A percentile compares a stretch with the other conserved stretches of the same genome.
Conservation (phyloP, 768 basidiomycete species). For the Tephrocybe sp. region DNA sequence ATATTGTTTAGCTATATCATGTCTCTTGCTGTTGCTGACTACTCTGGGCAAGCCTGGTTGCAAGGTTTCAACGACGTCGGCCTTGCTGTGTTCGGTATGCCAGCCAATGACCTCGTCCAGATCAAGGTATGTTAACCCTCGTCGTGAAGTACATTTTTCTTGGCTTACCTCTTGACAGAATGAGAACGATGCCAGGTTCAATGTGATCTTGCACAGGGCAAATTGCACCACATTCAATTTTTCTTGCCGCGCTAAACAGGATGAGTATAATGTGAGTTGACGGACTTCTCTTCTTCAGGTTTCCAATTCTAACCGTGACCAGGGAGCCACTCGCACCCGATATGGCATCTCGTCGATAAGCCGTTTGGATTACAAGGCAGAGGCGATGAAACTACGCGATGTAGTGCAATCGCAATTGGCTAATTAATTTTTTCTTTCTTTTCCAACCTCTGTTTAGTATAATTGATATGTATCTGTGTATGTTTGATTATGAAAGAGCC, state of each 20-base stretch:
- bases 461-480: conserved; percentile 3
- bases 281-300: conserved; percentile 2
- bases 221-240: conserved; percentile 77
- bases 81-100: conserved; percentile 66
- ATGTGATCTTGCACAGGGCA: conserved; percentile 57
- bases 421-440: conserved; percentile 23
- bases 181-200: conserved; percentile 56
- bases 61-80: conserved; percentile 96
- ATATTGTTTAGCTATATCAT: conserved; percentile 63
- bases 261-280: conserved; percentile 79
- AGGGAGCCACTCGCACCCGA: conserved; percentile 82
- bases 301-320: conserved; percentile 2
- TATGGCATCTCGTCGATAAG: conserved; percentile 75
- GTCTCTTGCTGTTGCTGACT: conserved; percentile 84
- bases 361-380: conserved; percentile 67
- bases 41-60: conserved; percentile 87
- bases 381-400: conserved; percentile 56
- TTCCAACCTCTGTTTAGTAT: neutral
- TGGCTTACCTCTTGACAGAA: conserved; percentile 37
- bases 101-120: conserved; percentile 74
- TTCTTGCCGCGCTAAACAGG: conserved; percentile 81
- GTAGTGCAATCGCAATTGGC: conserved; percentile 62
- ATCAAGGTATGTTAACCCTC: conserved; percentile 49
- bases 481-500: conserved; percentile 1
- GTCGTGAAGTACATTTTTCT: neutral